phyloP scores from a whole-genome alignment of 2,329 filamentous ascomycete genomes.

The Cercospora zeae-maydis region DNA sequence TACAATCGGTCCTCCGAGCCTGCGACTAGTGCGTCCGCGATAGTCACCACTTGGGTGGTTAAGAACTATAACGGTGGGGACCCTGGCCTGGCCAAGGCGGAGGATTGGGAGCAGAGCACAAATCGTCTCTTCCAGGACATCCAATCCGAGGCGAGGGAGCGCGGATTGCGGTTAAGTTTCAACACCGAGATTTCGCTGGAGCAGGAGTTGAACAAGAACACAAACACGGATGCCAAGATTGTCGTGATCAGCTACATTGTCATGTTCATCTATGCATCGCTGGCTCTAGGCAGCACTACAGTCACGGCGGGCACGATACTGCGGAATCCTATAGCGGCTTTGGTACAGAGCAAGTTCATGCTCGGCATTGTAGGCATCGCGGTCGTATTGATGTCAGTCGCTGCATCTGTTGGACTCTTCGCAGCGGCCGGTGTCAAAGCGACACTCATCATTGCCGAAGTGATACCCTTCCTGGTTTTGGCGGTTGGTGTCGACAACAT shows the following conservation, averaged over 20 bases:
- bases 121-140: conserved; percentile 70
- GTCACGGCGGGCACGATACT: conserved; percentile 73
- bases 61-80: conserved; percentile 78
- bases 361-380: conserved; percentile 90
- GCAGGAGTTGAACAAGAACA: conserved; percentile 94
- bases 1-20: conserved; percentile 56
- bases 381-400: conserved; percentile 97
- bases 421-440: conserved; percentile 89
- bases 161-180: conserved; percentile 85
- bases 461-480: conserved; percentile 94
- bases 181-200: conserved; percentile 93
- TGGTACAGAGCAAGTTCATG: conserved; percentile 96
- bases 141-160: conserved; percentile 71
- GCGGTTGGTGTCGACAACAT: conserved; percentile 99
- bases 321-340: conserved; percentile 73
- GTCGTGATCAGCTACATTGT: conserved; percentile 94
- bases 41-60: conserved; percentile 93
- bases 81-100: conserved; percentile 65
- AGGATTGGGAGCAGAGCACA: conserved; percentile 84
- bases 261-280: conserved; percentile 96
- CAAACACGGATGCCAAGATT: conserved; percentile 97
- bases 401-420: conserved; percentile 89
- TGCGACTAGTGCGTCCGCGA: conserved; percentile 70
- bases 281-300: conserved; percentile 85
- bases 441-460: conserved; percentile 95